Conservation (phyloP, 768 basidiomycete genomes). For the Termitomyces sp. region DNA sequence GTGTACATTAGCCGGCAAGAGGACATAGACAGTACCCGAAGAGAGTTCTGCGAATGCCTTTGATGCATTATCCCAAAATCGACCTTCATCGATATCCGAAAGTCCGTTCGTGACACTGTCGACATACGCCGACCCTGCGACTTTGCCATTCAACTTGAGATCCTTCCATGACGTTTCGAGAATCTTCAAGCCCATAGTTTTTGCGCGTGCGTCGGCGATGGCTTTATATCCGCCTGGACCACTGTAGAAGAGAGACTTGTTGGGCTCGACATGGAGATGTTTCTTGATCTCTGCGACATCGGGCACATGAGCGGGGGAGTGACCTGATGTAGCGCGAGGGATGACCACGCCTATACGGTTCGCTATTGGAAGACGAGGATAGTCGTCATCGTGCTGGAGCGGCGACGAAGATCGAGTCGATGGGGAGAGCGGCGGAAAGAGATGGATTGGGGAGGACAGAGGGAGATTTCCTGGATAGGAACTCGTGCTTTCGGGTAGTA, state of each 20-base stretch:
- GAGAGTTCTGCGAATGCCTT: not conserved
- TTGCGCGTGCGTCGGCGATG: not conserved
- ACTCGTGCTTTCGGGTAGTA: not conserved
- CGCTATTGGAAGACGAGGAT: no score
- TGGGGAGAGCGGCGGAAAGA: no score
- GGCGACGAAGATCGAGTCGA: no score
- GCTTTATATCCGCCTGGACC: not conserved
- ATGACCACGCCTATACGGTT: not conserved
- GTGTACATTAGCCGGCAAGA: not conserved
- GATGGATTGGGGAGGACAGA: no score
- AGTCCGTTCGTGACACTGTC: no score
- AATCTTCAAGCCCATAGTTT: not conserved
- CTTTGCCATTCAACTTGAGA: no score
- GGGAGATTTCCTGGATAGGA: not conserved
- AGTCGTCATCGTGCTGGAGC: no score
- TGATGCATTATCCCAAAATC: not conserved
- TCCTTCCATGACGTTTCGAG: not conserved
- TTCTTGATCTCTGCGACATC: not conserved
- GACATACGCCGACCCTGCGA: no score
- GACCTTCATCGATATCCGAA: no score
- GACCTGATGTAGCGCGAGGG: not conserved
- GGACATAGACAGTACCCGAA: not conserved
- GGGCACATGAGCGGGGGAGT: not conserved
- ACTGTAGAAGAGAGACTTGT: not conserved
- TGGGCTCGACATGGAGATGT: not conserved